These are phyloP conservation scores for Aspergillus bombycis DNA, from an alignment of 2,329 filamentous ascomycete species.

Conservation along the genomic window DNA sequence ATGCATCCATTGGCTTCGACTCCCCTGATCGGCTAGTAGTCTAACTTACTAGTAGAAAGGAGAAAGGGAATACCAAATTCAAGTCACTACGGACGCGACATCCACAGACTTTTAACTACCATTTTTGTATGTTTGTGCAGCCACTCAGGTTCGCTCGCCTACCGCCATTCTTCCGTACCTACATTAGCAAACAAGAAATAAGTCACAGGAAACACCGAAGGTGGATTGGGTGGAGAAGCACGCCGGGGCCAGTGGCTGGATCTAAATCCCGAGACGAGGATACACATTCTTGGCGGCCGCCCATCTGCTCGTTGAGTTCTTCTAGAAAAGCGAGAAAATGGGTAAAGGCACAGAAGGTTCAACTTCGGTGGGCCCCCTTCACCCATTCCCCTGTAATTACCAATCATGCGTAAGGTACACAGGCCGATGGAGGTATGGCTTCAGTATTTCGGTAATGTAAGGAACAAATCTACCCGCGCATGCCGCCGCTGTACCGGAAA, in stretches of 20 bases:
- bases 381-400: constrained; percentile 5
- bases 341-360: constrained; percentile 13
- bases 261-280: constrained; percentile 11
- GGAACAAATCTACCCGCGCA: constrained; percentile 10
- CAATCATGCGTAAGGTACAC: constrained; percentile 2
- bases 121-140: neutral
- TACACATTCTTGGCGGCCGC: neutral
- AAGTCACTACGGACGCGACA: neutral
- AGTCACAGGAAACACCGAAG: neutral
- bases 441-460: constrained; percentile 5
- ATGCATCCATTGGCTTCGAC: constrained; percentile 8
- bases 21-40: constrained; percentile 8
- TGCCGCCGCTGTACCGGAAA: constrained; percentile 13
- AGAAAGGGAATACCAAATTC: neutral
- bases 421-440: neutral
- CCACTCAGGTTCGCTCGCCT: neutral
- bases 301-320: constrained; percentile 12
- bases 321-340: constrained; percentile 19
- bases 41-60: neutral
- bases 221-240: constrained; percentile 11
- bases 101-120: neutral
- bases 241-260: constrained; percentile 1
- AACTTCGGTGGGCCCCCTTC: constrained; percentile 10
- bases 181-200: constrained; percentile 7
- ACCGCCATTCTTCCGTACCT: constrained; percentile 3